Conservation (phyloP, 179 eudicot species). For the Pouteria campechiana region DNA sequence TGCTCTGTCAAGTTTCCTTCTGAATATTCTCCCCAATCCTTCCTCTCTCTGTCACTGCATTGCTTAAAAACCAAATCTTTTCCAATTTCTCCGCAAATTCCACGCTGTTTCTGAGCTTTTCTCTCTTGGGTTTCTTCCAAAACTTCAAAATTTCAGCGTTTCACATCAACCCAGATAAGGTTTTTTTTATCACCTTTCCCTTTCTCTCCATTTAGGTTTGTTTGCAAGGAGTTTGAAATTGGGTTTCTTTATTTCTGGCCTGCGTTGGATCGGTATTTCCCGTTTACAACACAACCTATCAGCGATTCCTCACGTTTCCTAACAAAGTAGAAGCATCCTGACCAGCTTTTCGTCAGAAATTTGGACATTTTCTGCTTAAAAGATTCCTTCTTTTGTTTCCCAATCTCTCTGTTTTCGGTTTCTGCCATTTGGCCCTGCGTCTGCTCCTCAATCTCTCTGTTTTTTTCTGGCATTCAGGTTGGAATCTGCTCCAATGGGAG, state of each 20-base stretch:
- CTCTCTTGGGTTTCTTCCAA: too few species aligned
- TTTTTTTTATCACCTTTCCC: too few species aligned
- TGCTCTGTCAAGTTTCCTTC: conserved; percentile 3
- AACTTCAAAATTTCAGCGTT: too few species aligned
- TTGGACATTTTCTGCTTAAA: background rate
- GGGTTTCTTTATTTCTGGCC: conserved; percentile 2
- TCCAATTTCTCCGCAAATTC: background rate
- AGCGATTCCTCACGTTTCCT: background rate
- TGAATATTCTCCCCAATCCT: conserved; percentile 6
- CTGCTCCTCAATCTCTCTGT: conserved; percentile 2
- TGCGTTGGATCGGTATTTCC: background rate
- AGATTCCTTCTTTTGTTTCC: background rate
- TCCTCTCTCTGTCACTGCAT: conserved; percentile 9
- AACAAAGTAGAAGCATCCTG: background rate
- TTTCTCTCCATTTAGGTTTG: too few species aligned
- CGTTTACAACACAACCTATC: background rate
- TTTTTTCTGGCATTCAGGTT: conserved; percentile 10
- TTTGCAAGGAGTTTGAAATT: background rate
- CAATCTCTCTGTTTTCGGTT: background rate
- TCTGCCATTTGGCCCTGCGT: background rate
- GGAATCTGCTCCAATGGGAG: conserved; percentile 43
- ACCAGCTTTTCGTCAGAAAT: conserved; percentile 1
- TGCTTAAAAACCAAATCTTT: conserved; percentile 1
- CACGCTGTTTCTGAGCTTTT: background rate
- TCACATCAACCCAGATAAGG: too few species aligned